A percentile compares a stretch with the other conserved stretches of the same genome.
phyloP scores from a whole-genome alignment of 148 eudicot species.

The Camellia sinensis region DNA sequence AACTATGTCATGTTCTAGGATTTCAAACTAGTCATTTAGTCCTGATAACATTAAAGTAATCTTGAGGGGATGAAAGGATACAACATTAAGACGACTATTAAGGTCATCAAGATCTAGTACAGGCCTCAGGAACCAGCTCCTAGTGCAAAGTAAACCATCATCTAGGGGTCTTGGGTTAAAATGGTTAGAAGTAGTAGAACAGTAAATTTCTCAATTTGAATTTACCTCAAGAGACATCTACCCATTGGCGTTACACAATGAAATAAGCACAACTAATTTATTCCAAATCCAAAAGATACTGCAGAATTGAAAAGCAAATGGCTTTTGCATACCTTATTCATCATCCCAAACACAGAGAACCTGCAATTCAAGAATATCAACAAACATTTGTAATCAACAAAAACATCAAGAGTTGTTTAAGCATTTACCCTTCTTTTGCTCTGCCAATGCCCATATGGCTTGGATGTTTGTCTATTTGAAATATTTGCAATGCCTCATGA shows the following conservation, averaged over 20 bases:
- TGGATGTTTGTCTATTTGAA: constrained; percentile 96
- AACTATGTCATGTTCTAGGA: neutral
- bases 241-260: constrained; percentile 98
- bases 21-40: neutral
- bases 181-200: neutral
- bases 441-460: constrained; percentile 99
- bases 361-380: constrained; percentile 36
- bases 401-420: constrained; percentile 20
- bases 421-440: constrained; percentile 92
- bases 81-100: constrained; percentile 83
- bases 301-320: constrained; percentile 9
- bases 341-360: constrained; percentile 98
- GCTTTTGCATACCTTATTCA: constrained; percentile 73
- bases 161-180: constrained; percentile 3
- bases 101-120: constrained; percentile 72
- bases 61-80: constrained; percentile 53
- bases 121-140: constrained; percentile 97
- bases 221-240: constrained; percentile 84
- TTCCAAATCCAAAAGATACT: constrained; percentile 14
- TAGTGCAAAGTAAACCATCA: constrained; percentile 33
- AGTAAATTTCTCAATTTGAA: neutral
- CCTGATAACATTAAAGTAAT: neutral
- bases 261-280: constrained; percentile 24
- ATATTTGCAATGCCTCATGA: constrained; percentile 92
- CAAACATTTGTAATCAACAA: constrained; percentile 12